Conservation (phyloP, 768 basidiomycete species). For the Phanerodontia chrysosporium region DNA sequence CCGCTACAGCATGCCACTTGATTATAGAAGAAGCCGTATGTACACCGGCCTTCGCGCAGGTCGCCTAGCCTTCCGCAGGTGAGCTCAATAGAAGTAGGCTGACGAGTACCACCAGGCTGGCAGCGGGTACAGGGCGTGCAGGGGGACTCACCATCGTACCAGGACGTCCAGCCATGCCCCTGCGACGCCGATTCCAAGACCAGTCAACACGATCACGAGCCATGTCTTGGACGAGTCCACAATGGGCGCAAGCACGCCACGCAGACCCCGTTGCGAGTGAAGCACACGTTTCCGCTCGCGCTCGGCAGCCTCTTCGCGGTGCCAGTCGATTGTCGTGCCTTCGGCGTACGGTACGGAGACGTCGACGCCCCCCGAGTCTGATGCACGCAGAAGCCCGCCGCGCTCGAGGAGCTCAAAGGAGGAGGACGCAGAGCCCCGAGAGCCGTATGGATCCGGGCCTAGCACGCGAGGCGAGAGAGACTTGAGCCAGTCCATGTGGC, state of each 20-base stretch:
- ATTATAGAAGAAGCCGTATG: constrained; percentile 69
- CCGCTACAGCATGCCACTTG: constrained; percentile 69
- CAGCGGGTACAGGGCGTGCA: not conserved
- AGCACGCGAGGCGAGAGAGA: not conserved
- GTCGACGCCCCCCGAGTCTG: constrained; percentile 6
- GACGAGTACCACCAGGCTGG: too few relatives aligned
- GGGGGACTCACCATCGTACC: constrained; percentile 55
- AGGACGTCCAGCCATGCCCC: constrained; percentile 73
- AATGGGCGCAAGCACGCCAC: constrained; percentile 51
- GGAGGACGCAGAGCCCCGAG: not conserved
- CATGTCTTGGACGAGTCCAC: constrained; percentile 58
- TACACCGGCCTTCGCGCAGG: constrained; percentile 63
- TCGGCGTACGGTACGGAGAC: constrained; percentile 39
- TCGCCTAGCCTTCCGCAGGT: constrained; percentile 53
- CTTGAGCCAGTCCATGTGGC: constrained; percentile 1
- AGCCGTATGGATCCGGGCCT: not conserved
- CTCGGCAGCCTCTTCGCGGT: constrained; percentile 60
- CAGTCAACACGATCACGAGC: constrained; percentile 65
- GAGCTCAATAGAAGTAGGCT: too few relatives aligned
- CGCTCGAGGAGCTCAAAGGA: constrained; percentile 21
- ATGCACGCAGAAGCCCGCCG: not conserved
- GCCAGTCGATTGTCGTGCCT: constrained; percentile 65
- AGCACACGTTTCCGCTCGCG: constrained; percentile 50
- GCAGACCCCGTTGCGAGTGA: constrained; percentile 48
- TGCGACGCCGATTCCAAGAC: constrained; percentile 60